Evolutionary conservation across 257 asterid genomes (phyloP), one percentile per base, ranked within the genome.

Genomic region (Plantago major): DNA sequence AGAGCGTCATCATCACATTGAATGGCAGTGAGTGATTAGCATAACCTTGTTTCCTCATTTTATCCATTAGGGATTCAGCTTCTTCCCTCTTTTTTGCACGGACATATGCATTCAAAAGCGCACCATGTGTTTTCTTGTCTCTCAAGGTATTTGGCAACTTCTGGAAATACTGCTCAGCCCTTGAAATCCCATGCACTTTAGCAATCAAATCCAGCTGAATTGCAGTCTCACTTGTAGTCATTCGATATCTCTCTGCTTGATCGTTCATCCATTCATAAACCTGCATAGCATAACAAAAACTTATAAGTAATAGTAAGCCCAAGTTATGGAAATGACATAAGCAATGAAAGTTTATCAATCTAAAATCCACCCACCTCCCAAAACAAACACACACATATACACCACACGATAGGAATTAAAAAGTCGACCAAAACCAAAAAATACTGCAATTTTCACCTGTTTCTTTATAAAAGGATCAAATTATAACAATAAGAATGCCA

Each of bases 1-100:
- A 90, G 60, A 90, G 98, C 6, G 96, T 87, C 96, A 90, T 83
- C 82, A 90, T 80, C 79, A 90, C 96, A 58, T 90, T 90, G 75
- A 46, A 88, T 0, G 98, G 91, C 51, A 85, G 91, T 13, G 95
- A 38, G 58, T 82, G 86, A 49, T 52, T 64, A 14, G 91, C 79
- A 43, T 80, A 90, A 52, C 90, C 87, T 72, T 74, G 73, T 42
- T 40, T 72, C 72, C 82, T 79, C 77, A 90, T 79, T 71, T 74
- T 66, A 26, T 74, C 87, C 76, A 90, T 68, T 45, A 85, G 61
- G 48, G 92, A 71, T 78, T 93, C 97, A 11, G 99, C 95, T 55
- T 93, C 77, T 60, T 87, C 89, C 79, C 63, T 79, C 83, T 71
- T 79, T 67, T 64, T 73, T 53, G 88, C 76, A 57, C 78, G 95